Conservation (phyloP, 345 rosid species). For the Eucalyptus polybractea region DNA sequence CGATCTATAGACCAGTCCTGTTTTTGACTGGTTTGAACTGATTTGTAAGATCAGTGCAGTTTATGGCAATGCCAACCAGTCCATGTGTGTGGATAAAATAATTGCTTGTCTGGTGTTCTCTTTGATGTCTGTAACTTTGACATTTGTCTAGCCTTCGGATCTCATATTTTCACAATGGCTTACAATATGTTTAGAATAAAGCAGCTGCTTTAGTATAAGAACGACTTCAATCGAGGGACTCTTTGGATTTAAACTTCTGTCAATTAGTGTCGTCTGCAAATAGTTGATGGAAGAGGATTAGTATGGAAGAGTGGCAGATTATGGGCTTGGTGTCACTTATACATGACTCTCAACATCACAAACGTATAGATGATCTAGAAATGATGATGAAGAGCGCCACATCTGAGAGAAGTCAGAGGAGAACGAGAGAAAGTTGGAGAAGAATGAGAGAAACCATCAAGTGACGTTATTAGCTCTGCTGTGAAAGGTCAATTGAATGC, state of each 20-base stretch:
- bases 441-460: neutral
- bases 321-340: neutral
- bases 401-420: neutral
- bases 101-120: neutral
- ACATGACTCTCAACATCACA: neutral
- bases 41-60: neutral
- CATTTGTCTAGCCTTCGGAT: neutral
- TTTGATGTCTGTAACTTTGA: neutral
- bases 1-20: neutral
- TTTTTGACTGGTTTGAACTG: neutral
- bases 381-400: neutral
- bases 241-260: neutral
- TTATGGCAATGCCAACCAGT: neutral
- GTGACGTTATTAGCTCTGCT: neutral
- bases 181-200: neutral
- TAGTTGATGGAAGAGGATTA: neutral
- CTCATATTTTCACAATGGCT: neutral
- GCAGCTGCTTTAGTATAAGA: neutral
- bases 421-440: neutral
- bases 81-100: neutral
- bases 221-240: neutral
- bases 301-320: neutral
- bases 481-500: neutral
- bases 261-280: neutral
- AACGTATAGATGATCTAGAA: neutral